A percentile compares a stretch with the other conserved stretches of the same genome.
Conservation (phyloP, 2,329 filamentous ascomycete species). For the Fusarium sp. region DNA sequence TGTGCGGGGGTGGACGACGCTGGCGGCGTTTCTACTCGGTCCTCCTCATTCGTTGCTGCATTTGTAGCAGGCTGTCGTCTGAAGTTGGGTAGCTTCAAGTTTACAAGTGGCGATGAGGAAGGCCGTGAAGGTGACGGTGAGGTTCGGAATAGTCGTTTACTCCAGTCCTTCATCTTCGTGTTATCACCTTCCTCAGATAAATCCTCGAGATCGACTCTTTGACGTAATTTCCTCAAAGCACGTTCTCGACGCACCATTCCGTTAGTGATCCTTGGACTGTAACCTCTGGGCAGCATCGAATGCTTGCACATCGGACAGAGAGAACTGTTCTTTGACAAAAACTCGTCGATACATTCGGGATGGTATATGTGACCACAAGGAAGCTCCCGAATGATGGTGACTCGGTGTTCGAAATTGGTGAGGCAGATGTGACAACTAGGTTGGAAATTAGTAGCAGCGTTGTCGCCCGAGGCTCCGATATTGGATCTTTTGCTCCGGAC, state of each 20-base stretch:
- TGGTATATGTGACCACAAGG: slow-evolving; percentile 95
- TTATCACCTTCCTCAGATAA: slow-evolving; percentile 46
- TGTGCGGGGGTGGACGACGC: slow-evolving; percentile 10
- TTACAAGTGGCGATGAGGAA: slow-evolving; percentile 41
- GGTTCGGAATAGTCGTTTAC: slow-evolving; percentile 47
- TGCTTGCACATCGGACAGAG: slow-evolving; percentile 93
- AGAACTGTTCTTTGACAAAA: slow-evolving; percentile 80
- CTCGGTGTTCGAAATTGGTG: slow-evolving; percentile 76
- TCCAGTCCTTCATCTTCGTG: slow-evolving; percentile 49
- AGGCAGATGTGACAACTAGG: slow-evolving; percentile 91
- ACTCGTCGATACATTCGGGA: slow-evolving; percentile 88
- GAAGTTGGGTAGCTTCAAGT: slow-evolving; percentile 32
- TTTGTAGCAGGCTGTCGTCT: slow-evolving; percentile 17
- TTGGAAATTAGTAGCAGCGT: slow-evolving; percentile 71
- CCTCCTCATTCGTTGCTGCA: slow-evolving; percentile 2
- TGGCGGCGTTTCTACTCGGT: neutral
- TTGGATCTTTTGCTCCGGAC: slow-evolving; percentile 52
- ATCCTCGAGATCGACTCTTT: slow-evolving; percentile 58
- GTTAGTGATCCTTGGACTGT: slow-evolving; percentile 79
- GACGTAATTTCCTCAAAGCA: slow-evolving; percentile 69
- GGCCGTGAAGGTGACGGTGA: slow-evolving; percentile 30
- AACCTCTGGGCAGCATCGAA: slow-evolving; percentile 76
- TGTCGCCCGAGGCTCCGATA: slow-evolving; percentile 47
- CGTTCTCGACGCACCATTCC: slow-evolving; percentile 86
- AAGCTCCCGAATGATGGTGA: slow-evolving; percentile 82